phyloP scores from a whole-genome alignment of 225 moss, liverwort and hornwort genomes.

The Polytrichum formosum region DNA sequence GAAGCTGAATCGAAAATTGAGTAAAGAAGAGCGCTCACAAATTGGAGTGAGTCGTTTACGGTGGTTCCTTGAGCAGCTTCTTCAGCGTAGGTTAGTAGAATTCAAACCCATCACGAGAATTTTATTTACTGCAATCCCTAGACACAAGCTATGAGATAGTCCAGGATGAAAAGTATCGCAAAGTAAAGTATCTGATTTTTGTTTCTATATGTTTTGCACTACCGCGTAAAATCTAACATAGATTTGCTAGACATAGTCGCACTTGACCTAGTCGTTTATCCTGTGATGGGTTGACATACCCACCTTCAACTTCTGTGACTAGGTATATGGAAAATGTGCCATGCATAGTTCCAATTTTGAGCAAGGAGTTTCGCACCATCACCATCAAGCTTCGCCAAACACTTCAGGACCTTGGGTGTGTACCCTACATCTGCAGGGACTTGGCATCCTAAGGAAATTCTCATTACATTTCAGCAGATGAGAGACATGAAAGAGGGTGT shows the following conservation, averaged over 20 bases:
- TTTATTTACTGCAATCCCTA: too few species aligned
- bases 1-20: constrained; percentile 69
- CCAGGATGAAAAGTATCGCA: neutral
- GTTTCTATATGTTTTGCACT: too few species aligned
- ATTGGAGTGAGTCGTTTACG: constrained; percentile 86
- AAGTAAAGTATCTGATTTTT: neutral
- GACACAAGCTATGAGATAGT: too few species aligned
- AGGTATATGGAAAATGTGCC: constrained; percentile 95
- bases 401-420: constrained; percentile 70
- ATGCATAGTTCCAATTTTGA: constrained; percentile 72
- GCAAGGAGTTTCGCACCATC: constrained; percentile 70
- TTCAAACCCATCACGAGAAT: neutral
- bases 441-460: too few species aligned
- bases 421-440: neutral
- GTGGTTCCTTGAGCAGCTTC: constrained; percentile 81
- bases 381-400: constrained; percentile 69
- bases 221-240: neutral
- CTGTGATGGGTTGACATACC: neutral
- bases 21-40: constrained; percentile 60
- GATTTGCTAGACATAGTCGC: neutral
- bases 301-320: neutral
- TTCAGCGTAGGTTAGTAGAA: constrained; percentile 65
- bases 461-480: too few species aligned
- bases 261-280: neutral
- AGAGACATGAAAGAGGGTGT: too few species aligned